Conservation (phyloP, 768 basidiomycete species). For the Pleurotus pulmonarius region DNA sequence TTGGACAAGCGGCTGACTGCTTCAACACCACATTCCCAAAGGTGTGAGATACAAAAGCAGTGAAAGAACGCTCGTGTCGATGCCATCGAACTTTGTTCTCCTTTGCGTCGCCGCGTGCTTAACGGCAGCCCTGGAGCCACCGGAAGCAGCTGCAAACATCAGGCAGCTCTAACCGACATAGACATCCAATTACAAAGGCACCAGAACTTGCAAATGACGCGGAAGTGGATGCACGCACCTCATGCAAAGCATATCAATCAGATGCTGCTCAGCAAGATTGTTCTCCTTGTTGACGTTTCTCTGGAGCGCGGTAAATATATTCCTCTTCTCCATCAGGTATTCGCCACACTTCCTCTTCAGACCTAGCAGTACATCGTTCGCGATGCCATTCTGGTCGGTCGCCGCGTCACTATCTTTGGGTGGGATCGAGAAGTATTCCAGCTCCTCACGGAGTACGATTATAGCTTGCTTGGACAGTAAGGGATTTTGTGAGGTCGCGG, state of each 20-base stretch:
- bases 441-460: constrained; percentile 95
- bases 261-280: constrained; percentile 96
- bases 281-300: constrained; percentile 99
- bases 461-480: constrained; percentile 95
- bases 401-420: constrained; percentile 57
- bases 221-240: constrained; percentile 51
- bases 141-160: too few relatives aligned
- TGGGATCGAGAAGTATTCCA: constrained; percentile 98
- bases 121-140: too few relatives aligned
- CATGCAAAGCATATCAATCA: constrained; percentile 99
- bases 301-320: constrained; percentile 97
- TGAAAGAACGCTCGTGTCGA: too few relatives aligned
- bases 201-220: background rate
- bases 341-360: constrained; percentile 86
- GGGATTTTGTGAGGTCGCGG: constrained; percentile 80
- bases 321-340: constrained; percentile 82
- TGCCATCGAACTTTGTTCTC: too few relatives aligned
- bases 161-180: too few relatives aligned
- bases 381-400: constrained; percentile 77
- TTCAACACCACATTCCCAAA: too few relatives aligned
- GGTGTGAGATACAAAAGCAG: too few relatives aligned
- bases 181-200: too few relatives aligned
- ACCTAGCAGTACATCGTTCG: constrained; percentile 72
- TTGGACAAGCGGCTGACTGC: too few relatives aligned
- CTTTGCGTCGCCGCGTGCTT: too few relatives aligned